Base-by-base conservation (phyloP, 2,329 filamentous ascomycete species). In the Ambrosiella xylebori region DNA sequence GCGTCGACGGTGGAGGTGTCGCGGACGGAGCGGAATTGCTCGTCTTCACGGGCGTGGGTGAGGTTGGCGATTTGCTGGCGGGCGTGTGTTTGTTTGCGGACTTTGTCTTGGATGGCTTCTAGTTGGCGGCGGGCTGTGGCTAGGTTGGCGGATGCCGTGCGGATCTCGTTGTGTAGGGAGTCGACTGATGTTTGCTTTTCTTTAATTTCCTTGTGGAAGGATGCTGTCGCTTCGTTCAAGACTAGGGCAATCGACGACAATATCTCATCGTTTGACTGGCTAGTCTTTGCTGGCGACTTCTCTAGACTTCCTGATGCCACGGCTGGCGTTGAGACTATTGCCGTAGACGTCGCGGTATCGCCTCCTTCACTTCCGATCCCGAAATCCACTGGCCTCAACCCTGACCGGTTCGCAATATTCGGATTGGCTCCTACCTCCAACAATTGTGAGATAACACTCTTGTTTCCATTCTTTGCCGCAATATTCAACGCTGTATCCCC, bases 401-500 rank as follows among this genome's bases (percentile, higher is more conserved):
- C 90, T 50, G 90, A 90, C 54, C 89, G 82, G 65, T 98, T 98
- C 5, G 88, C 80, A 65, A 97, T 90, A 57, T 85, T 82, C n/a
- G 89, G 85, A 68, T 97, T 89, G 1, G 93, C 93, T 59, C 91
- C 89, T 49, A 98, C 90, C 70, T 98, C 93, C 9, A 97, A 76
- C 38, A 98, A 75, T 67, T 98, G 93, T n/a, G 89, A 91, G 59
- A 97, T 95, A 64, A 98, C 95, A 65, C 88, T 94, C 58, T 86
- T 79, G 67, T 95, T 97, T 19, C 89, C 88, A 63, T 96, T 95
- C 61, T 93, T 79, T 1, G 93, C 90, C 1, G 91, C 93, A 62
- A 97, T 84, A 64, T 96, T 96, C 17, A 98, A 75, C 0, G 93
- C 93, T 0, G 93, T 98, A 66, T 98, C 95, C 0, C 93, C 93